A percentile compares a stretch with the other conserved stretches of the same genome.
Evolutionary conservation across 2,329 filamentous ascomycete species (phyloP).

Genomic region (Trichoderma aggressivum): DNA sequence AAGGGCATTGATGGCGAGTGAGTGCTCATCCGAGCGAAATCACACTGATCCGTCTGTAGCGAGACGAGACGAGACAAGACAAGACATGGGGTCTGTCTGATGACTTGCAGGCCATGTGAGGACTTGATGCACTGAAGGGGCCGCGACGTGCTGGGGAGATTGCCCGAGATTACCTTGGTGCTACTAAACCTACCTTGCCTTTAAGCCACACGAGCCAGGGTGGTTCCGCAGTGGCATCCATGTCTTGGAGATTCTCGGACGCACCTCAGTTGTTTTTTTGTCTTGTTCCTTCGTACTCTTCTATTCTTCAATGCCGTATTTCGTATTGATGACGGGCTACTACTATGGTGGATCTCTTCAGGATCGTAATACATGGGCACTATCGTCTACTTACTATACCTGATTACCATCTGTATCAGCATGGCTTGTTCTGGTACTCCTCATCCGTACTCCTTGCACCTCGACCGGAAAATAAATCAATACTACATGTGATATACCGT

Average conservation of each 20-base stretch:
- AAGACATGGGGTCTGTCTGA: background rate
- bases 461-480: background rate
- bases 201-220: constrained; percentile 15
- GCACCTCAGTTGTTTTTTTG: background rate
- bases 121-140: background rate
- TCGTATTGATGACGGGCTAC: background rate
- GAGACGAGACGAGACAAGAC: background rate
- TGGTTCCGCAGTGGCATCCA: background rate
- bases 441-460: background rate
- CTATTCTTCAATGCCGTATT: background rate
- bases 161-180: constrained; percentile 19
- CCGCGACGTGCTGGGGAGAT: constrained; percentile 17
- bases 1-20: background rate
- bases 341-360: background rate
- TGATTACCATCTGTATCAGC: no score
- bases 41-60: background rate
- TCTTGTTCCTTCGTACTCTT: background rate
- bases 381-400: background rate
- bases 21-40: background rate
- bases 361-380: background rate
- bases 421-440: background rate
- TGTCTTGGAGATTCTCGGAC: background rate
- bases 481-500: background rate
- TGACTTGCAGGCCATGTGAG: background rate
- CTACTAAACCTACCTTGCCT: background rate